These are phyloP conservation scores for Acephala macrosclerotiorum DNA, from an alignment of 2,329 filamentous ascomycete species.

Conservation along the genomic window DNA sequence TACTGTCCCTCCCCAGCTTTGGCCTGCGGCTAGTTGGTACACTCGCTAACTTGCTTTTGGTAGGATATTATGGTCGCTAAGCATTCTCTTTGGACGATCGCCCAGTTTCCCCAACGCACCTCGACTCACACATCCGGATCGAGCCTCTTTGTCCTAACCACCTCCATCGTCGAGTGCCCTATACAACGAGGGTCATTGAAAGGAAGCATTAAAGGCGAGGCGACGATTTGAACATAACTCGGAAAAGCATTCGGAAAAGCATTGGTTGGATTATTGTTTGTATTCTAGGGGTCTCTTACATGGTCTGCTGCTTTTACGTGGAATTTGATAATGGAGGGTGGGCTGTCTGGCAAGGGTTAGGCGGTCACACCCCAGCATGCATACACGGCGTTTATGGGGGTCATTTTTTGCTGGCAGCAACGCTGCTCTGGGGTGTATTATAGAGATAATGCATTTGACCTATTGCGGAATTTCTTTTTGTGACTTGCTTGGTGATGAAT, in stretches of 20 bases:
- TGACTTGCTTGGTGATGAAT: background rate
- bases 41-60: slow-evolving; percentile 25
- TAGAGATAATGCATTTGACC: background rate
- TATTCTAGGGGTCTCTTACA: background rate
- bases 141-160: background rate
- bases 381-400: background rate
- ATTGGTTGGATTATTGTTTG: background rate
- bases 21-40: slow-evolving; percentile 27
- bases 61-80: slow-evolving; percentile 31
- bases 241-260: background rate
- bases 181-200: no score
- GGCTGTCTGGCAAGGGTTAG: background rate
- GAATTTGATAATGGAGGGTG: background rate
- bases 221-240: background rate
- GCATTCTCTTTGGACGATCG: background rate
- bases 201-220: no score
- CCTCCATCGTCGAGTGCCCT: no score
- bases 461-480: background rate
- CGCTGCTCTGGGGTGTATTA: slow-evolving; percentile 1
- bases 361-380: background rate
- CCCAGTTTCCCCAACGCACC: background rate
- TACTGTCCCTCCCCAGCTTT: slow-evolving; percentile 23
- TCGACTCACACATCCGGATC: background rate
- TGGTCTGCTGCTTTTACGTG: background rate
- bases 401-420: slow-evolving; percentile 4